A percentile compares a stretch with the other conserved stretches of the same genome.
Evolutionary conservation across 2,329 filamentous ascomycete species (phyloP).

Genomic region (Aspergillus ochraceus): DNA sequence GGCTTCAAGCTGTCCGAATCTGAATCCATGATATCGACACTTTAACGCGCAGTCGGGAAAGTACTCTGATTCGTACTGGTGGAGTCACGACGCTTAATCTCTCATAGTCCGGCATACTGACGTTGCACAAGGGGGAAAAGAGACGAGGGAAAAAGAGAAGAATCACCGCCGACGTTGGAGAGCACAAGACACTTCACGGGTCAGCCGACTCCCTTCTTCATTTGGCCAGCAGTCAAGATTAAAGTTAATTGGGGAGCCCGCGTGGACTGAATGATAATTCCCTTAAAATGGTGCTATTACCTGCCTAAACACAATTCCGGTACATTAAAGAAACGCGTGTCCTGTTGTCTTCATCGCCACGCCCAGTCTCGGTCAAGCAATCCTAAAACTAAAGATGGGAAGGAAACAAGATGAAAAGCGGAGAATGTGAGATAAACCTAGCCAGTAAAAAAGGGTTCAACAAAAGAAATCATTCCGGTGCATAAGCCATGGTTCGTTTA

Average conservation of each 20-base stretch:
- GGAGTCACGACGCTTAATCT: background rate
- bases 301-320: background rate
- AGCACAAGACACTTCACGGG: background rate
- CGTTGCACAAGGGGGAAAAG: background rate
- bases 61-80: background rate
- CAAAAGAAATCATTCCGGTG: background rate
- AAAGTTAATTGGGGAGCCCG: background rate
- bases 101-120: background rate
- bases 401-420: background rate
- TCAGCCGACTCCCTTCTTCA: background rate
- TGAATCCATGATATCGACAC: background rate
- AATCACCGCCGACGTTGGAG: background rate
- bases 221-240: background rate
- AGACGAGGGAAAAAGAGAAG: background rate
- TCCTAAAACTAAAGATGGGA: background rate
- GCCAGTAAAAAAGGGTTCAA: background rate
- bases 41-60: background rate
- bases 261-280: background rate
- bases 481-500: background rate
- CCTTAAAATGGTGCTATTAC: background rate
- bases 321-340: background rate
- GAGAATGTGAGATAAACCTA: conserved; percentile 1
- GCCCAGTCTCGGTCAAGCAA: background rate
- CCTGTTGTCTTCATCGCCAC: background rate
- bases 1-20: background rate